Base-by-base conservation (phyloP, 768 basidiomycete genomes). In the Calocera viscosa region DNA sequence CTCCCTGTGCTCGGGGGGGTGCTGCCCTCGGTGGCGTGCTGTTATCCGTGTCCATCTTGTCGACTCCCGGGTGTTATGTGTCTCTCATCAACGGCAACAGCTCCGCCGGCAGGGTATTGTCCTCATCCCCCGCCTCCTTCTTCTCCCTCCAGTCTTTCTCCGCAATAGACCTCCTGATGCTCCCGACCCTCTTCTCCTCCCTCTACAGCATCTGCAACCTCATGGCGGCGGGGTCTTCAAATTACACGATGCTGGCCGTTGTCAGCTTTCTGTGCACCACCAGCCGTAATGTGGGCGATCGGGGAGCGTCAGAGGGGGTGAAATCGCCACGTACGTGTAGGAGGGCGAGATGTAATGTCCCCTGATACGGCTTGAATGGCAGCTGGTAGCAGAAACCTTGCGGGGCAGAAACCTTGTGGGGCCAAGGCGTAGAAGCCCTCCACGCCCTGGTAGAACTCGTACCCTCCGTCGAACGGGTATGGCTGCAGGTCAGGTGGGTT, bases 91-190 rank as follows among this genome's bases (percentile, higher is more conserved):
- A 70, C 70, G 43, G 69, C 11, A 60, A 19, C 53, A 60, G 30
- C 30, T 60, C 53, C 2, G 53, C 53, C 8, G 53, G 41, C 8
- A 72, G 73, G 19, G 73, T 74, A 68, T 93, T 76, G 69, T 94
- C 92, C 84, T 88, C 87, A 77, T 90, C 89, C 71, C 87, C 83
- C 19, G 78, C 79, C 68, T 84, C 82, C 73, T 91, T 89, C 68
- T 84, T 80, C 10, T 88, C 87, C 72, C 82, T 82, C 76, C 84
- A 86, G 78, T 90, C 87, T 79, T 91, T 89, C 75, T 95, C 92
- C 75, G 94, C 90, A 68, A 94, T 94, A n/a, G 88, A n/a, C n/a
- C n/a, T n/a, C n/a, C n/a, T n/a, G n/a, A n/a, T 88, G 71, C 85
- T 80, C 74, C 82, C 81, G 38, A 98, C 93, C 69, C 90, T 80